phyloP scores from a whole-genome alignment of 2,329 filamentous ascomycete species.

The Fusarium keratoplasticum region DNA sequence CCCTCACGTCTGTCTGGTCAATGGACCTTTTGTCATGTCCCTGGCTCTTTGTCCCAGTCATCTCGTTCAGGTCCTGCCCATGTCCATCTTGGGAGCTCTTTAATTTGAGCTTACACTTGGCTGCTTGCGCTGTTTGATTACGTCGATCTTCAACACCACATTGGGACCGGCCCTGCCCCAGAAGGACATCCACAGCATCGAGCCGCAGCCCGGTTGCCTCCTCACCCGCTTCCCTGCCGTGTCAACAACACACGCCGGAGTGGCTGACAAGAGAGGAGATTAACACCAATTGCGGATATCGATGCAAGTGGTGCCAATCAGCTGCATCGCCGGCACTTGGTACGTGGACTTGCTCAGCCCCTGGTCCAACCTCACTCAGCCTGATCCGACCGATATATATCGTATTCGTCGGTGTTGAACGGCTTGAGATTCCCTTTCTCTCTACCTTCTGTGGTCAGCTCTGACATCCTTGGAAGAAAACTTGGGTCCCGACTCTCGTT shows the following conservation, averaged over 20 bases:
- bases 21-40: slow-evolving; percentile 32
- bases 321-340: slow-evolving; percentile 20
- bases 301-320: slow-evolving; percentile 24
- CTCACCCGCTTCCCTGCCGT: slow-evolving; percentile 17
- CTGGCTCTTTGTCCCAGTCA: slow-evolving; percentile 25
- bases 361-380: slow-evolving; percentile 23
- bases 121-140: slow-evolving; percentile 24
- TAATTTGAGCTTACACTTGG: slow-evolving; percentile 24
- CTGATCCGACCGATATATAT: slow-evolving; percentile 24
- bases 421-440: neutral
- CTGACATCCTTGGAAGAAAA: slow-evolving; percentile 14
- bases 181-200: slow-evolving; percentile 12
- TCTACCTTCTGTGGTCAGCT: slow-evolving; percentile 1
- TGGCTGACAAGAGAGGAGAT: slow-evolving; percentile 33
- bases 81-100: slow-evolving; percentile 17
- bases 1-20: slow-evolving; percentile 24
- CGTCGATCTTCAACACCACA: slow-evolving; percentile 13
- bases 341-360: slow-evolving; percentile 42
- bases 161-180: slow-evolving; percentile 17
- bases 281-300: slow-evolving; percentile 25
- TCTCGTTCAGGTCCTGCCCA: slow-evolving; percentile 8
- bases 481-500: slow-evolving; percentile 25
- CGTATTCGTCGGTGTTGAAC: slow-evolving; percentile 28
- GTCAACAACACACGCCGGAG: slow-evolving; percentile 9
- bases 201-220: slow-evolving; percentile 18